Percentiles rank a stretch among this genome's conserved stretches.
Conservation (phyloP, 345 rosid genomes). For the Iberis pinnata region DNA sequence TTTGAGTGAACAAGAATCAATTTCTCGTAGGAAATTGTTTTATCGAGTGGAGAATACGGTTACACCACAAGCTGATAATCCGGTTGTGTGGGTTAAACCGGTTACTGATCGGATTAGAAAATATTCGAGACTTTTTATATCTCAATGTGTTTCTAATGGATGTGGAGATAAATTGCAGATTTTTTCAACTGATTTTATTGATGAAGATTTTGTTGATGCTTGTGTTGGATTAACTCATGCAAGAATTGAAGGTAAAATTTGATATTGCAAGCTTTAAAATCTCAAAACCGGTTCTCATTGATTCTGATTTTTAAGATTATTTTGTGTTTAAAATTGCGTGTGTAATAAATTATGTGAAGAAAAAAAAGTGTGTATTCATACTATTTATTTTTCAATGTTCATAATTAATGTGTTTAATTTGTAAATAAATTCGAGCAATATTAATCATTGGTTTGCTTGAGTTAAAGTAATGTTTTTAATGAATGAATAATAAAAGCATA, state of each 20-base stretch:
- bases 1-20: constrained; percentile 46
- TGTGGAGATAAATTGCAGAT: constrained; percentile 55
- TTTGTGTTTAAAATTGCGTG: no score
- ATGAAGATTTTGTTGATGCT: constrained; percentile 73
- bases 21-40: constrained; percentile 45
- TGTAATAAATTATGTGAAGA: no score
- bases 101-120: constrained; percentile 59
- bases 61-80: constrained; percentile 62
- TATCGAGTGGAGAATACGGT: constrained; percentile 74
- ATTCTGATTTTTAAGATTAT: no score
- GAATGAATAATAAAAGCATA: no score
- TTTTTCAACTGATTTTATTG: constrained; percentile 71
- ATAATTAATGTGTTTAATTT: no score
- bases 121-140: constrained; percentile 58
- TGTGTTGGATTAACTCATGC: constrained; percentile 62
- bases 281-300: constrained; percentile 24
- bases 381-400: no score
- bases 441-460: no score
- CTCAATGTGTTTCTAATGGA: constrained; percentile 47
- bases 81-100: constrained; percentile 54
- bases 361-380: no score
- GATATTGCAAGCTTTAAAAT: neutral
- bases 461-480: no score
- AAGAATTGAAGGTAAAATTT: constrained; percentile 41
- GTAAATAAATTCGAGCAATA: no score